These are phyloP conservation scores for Trametes meyenii DNA, from an alignment of 768 basidiomycete genomes.

Conservation along the genomic window DNA sequence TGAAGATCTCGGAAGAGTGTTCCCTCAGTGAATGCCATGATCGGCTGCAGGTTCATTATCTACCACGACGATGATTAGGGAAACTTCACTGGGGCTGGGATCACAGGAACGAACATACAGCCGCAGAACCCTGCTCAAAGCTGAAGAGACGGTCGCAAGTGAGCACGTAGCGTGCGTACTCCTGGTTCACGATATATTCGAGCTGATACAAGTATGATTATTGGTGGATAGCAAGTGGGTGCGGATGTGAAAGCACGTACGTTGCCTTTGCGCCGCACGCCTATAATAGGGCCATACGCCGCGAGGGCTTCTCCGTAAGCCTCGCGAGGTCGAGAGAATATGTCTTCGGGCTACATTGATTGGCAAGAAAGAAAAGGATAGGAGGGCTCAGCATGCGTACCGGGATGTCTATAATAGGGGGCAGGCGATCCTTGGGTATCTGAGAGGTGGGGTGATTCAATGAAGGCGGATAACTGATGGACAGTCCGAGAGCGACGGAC, in stretches of 20 bases:
- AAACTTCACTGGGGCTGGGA: background rate
- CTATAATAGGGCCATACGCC: slow-evolving; percentile 36
- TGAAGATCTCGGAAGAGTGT: slow-evolving; percentile 36
- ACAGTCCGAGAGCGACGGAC: slow-evolving; percentile 1
- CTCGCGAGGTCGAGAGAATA: slow-evolving; percentile 35
- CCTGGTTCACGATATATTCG: slow-evolving; percentile 38
- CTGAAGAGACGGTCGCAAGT: slow-evolving; percentile 36
- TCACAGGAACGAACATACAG: slow-evolving; percentile 22
- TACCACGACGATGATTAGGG: slow-evolving; percentile 3
- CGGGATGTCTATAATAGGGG: slow-evolving; percentile 18
- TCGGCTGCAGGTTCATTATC: slow-evolving; percentile 37
- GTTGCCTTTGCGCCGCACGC: slow-evolving; percentile 35
- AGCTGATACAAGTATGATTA: slow-evolving; percentile 26
- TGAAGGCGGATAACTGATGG: background rate
- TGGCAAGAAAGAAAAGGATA: background rate
- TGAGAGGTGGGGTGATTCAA: background rate
- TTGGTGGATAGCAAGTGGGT: background rate
- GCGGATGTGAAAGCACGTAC: slow-evolving; percentile 21
- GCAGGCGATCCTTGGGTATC: slow-evolving; percentile 22
- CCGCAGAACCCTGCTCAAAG: slow-evolving; percentile 38
- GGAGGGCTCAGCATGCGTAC: background rate
- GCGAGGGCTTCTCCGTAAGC: slow-evolving; percentile 37
- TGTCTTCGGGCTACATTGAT: slow-evolving; percentile 29
- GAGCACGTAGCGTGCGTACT: slow-evolving; percentile 33
- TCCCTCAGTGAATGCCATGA: slow-evolving; percentile 31